These are phyloP conservation scores for Orbilia oligospora DNA, from an alignment of 2,329 filamentous ascomycete genomes.

Conservation along the genomic window DNA sequence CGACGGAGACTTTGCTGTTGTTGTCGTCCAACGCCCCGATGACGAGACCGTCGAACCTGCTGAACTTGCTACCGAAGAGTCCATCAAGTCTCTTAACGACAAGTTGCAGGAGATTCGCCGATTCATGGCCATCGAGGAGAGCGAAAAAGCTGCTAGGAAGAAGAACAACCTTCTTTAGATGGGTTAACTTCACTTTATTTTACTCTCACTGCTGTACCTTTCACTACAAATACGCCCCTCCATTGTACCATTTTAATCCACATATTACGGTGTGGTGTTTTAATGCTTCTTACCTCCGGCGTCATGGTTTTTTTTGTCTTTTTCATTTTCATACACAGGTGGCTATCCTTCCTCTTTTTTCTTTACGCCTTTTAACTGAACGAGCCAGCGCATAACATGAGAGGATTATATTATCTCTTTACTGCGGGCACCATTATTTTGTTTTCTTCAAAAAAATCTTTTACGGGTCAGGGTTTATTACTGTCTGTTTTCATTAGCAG, in stretches of 20 bases:
- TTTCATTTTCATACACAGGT: conserved; percentile 33
- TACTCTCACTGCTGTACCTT: neutral
- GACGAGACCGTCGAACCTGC: conserved; percentile 42
- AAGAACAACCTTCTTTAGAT: conserved; percentile 57
- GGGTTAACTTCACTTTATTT: neutral
- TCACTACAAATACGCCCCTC: conserved; percentile 18
- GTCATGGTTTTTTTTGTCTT: conserved; percentile 46
- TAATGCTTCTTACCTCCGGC: conserved; percentile 32
- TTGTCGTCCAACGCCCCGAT: conserved; percentile 48
- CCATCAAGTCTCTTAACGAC: conserved; percentile 56
- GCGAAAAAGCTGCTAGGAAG: conserved; percentile 57
- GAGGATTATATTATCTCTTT: conserved; percentile 31
- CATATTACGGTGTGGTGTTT: conserved; percentile 20
- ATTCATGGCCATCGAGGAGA: conserved; percentile 59
- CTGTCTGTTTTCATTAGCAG: conserved; percentile 22
- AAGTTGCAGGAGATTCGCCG: conserved; percentile 56
- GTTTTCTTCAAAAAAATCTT: neutral
- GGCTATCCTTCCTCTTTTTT: conserved; percentile 55
- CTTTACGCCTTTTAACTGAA: conserved; percentile 21
- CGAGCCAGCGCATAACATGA: conserved; percentile 12
- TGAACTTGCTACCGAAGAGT: conserved; percentile 53
- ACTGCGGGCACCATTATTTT: neutral
- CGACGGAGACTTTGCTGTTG: conserved; percentile 45
- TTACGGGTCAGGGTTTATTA: conserved; percentile 10
- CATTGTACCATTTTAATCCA: conserved; percentile 51